Base-by-base conservation (phyloP, 2,329 filamentous ascomycete species). In the Venturiaceae sp. region DNA sequence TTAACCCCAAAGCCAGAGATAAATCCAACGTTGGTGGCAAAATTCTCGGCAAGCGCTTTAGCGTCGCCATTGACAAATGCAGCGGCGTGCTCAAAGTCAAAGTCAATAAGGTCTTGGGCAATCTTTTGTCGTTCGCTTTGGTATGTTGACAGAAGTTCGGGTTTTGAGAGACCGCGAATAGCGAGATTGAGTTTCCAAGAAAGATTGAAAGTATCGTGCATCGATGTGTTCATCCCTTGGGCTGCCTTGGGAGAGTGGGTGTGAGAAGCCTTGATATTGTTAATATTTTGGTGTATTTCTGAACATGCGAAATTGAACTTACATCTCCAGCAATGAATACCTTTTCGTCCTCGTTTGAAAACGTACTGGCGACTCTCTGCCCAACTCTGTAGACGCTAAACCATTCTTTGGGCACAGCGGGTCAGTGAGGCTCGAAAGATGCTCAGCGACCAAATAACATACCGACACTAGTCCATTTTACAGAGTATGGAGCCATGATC, bases 1-100 rank as follows among this genome's bases (percentile, higher is more conserved):
- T 83, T 82, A 3, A 84, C 85, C 1, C 86, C 86, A 33, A 87
- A 80, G 14, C 86, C 86, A 0, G 85, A 87, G 63, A 89, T 90
- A 71, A 90, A 90, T 9, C 84, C 81, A 36, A 88, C 80, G 58
- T 89, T 88, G 47, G 81, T 83, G 50, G 80, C 76, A 68, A 90
- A 89, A 69, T 89, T 89, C 62, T 82, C 78, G 0, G 84, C 83
- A 1, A 90, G 75, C 0, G 82, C 83, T 53, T 78, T 76, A 13
- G 81, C 77, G 62, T 90, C 84, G 33, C 85, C 85, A 4, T 77
- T 79, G 19, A 83, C 78, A 64, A 84, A 71, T 30, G 77, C 77
- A 58, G 75, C 75, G 46, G 76, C 76, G 60, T 80, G 78, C 61
- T 77, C 76, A 60, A 70, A 73, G 64, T 76, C 74, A 60, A 75